Conservation (phyloP, 2,329 filamentous ascomycete genomes). For the Cercospora sp. region DNA sequence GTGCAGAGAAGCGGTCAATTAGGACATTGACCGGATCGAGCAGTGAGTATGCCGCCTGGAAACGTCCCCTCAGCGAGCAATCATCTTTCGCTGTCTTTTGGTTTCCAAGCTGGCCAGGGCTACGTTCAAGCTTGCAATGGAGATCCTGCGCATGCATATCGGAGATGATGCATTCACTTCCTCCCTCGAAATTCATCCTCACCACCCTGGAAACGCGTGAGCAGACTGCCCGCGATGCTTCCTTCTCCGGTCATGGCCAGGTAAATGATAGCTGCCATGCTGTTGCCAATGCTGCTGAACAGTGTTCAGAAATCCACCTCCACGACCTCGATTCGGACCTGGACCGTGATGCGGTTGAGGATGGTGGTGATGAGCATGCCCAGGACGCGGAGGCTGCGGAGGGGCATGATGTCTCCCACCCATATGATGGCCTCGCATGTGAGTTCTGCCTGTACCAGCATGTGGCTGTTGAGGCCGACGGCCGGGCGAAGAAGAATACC, state of each 20-base stretch:
- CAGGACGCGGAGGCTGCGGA: not conserved
- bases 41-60: not conserved
- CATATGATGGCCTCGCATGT: not conserved
- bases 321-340: not conserved
- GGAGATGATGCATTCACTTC: not conserved
- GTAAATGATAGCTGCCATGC: not conserved
- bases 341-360: not conserved
- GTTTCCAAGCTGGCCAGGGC: not conserved
- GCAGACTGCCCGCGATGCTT: not conserved
- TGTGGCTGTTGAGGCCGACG: not conserved
- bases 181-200: not conserved
- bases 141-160: not conserved
- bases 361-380: not conserved
- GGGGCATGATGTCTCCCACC: not conserved
- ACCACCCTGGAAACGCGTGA: conserved; percentile 6
- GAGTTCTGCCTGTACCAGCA: not conserved
- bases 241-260: conserved; percentile 4
- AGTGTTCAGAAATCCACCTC: not conserved
- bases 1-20: not conserved
- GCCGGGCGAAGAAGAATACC: not conserved
- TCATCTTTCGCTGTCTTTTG: not conserved
- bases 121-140: not conserved
- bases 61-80: not conserved
- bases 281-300: conserved; percentile 11
- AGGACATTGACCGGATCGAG: not conserved